These are phyloP conservation scores for Boechera divaricarpa DNA, from an alignment of 345 rosid species.

Conservation along the genomic window DNA sequence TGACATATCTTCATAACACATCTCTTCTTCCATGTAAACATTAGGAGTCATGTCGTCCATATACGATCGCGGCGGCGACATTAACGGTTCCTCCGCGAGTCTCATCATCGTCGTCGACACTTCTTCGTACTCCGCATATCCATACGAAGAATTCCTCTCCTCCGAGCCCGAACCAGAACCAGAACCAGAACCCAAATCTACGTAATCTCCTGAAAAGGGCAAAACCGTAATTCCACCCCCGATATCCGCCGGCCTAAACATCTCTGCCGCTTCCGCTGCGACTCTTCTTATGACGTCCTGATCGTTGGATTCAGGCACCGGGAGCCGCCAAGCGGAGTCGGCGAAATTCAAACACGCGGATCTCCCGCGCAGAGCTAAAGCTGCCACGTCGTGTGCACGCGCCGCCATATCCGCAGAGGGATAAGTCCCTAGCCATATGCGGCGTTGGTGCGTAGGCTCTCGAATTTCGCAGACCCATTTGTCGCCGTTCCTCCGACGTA, in stretches of 20 bases:
- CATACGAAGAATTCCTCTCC: conserved; percentile 7
- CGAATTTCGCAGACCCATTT: conserved; percentile 84
- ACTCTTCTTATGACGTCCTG: conserved; percentile 53
- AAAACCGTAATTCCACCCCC: conserved; percentile 31
- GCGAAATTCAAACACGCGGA: conserved; percentile 75
- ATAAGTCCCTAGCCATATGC: conserved; percentile 84
- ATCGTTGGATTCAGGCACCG: conserved; percentile 54
- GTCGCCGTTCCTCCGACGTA: conserved; percentile 57
- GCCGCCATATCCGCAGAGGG: conserved; percentile 84
- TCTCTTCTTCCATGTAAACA: conserved; percentile 40
- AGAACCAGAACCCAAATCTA: neutral
- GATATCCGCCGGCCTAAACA: conserved; percentile 50
- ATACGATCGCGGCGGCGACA: conserved; percentile 59
- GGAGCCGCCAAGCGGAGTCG: conserved; percentile 70
- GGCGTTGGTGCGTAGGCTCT: conserved; percentile 59
- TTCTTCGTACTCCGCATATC: conserved; percentile 22
- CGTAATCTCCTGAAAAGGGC: conserved; percentile 28
- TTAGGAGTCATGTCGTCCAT: conserved; percentile 24
- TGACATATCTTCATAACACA: conserved; percentile 38
- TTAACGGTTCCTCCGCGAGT: conserved; percentile 71
- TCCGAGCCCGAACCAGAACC: conserved; percentile 31
- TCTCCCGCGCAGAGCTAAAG: conserved; percentile 64
- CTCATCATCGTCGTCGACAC: conserved; percentile 25
- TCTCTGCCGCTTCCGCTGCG: conserved; percentile 63
- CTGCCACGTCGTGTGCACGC: conserved; percentile 82